A percentile compares a stretch with the other conserved stretches of the same genome.
These are phyloP conservation scores for Tolypocladium nubicola DNA, from an alignment of 2,329 filamentous ascomycete species.

Conservation along the genomic window DNA sequence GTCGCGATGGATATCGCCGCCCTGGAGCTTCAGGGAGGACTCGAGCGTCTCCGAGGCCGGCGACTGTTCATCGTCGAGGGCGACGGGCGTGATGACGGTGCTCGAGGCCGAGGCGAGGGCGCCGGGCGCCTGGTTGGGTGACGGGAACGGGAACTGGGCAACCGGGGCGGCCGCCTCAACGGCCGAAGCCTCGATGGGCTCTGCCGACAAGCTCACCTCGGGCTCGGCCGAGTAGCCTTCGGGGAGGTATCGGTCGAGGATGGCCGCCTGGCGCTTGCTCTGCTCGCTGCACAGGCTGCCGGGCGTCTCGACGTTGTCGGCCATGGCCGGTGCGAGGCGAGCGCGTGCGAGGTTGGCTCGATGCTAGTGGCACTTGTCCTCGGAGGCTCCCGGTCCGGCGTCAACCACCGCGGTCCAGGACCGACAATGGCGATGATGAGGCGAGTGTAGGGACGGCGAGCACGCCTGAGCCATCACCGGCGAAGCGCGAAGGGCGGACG, in stretches of 20 bases:
- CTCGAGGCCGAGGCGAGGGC: conserved; percentile 8
- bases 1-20: conserved; percentile 69
- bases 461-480: not conserved
- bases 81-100: conserved; percentile 5
- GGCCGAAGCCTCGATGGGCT: conserved; percentile 5
- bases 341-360: not conserved
- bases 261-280: conserved; percentile 21
- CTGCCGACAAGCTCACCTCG: conserved; percentile 19
- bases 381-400: not conserved
- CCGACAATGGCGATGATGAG: not conserved
- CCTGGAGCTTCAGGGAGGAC: conserved; percentile 62
- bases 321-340: conserved; percentile 10
- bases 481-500: not conserved
- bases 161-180: not conserved
- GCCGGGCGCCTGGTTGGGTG: conserved; percentile 3
- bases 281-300: conserved; percentile 16
- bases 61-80: conserved; percentile 5
- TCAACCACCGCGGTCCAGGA: not conserved
- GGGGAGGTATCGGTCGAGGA: conserved; percentile 25
- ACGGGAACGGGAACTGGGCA: conserved; percentile 1
- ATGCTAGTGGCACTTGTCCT: not conserved
- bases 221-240: conserved; percentile 29
- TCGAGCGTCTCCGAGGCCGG: conserved; percentile 29
- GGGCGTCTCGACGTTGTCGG: conserved; percentile 13
- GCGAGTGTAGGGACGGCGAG: not conserved